These are phyloP conservation scores for Colletotrichum sp. DNA, from an alignment of 2,329 filamentous ascomycete species.

Conservation along the genomic window DNA sequence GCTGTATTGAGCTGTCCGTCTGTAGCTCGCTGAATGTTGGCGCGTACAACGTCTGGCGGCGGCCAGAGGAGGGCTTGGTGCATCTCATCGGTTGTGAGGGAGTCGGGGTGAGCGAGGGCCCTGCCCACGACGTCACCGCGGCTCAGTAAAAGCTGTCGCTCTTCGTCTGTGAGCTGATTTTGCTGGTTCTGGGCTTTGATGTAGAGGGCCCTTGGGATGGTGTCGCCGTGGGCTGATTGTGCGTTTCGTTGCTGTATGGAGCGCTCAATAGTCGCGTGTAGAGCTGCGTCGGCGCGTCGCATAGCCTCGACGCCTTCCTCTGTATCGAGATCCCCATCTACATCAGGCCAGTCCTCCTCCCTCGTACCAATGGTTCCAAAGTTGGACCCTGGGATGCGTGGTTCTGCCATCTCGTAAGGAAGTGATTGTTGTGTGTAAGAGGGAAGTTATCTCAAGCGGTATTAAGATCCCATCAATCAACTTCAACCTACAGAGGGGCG, in stretches of 20 bases:
- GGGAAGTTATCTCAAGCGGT: neutral
- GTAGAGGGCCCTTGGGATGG: constrained; percentile 14
- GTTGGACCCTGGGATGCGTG: neutral
- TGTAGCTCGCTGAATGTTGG: constrained; percentile 2
- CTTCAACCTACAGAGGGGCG: neutral
- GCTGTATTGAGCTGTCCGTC: neutral
- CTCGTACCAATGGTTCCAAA: neutral
- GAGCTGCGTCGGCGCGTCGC: neutral
- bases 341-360: constrained; percentile 7
- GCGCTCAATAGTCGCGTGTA: neutral
- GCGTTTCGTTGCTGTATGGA: neutral
- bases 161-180: constrained; percentile 18
- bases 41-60: neutral
- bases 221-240: neutral
- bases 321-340: neutral
- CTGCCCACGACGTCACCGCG: constrained; percentile 21
- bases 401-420: neutral
- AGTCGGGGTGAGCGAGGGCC: constrained; percentile 16
- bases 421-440: neutral
- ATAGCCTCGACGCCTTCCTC: neutral
- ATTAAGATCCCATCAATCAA: neutral
- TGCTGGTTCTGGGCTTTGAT: constrained; percentile 21
- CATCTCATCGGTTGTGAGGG: constrained; percentile 8
- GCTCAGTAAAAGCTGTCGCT: constrained; percentile 20
- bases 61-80: constrained; percentile 20